Conservation (phyloP, 2,329 filamentous ascomycete genomes). For the Aspergillus aculeatus region DNA sequence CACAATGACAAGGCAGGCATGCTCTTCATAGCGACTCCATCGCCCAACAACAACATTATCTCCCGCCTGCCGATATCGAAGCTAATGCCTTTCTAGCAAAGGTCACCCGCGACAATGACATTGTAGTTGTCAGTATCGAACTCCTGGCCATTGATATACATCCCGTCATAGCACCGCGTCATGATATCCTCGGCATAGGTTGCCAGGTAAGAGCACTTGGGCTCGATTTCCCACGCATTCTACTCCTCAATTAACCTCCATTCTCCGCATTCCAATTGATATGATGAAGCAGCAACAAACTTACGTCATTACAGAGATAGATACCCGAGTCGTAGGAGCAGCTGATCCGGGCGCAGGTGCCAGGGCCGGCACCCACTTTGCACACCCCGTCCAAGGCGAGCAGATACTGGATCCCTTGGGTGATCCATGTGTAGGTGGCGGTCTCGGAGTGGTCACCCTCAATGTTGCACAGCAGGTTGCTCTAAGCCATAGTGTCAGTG, state of each 20-base stretch:
- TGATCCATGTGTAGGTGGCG: not conserved
- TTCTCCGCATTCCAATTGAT: not conserved
- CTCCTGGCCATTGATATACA: conserved; percentile 2
- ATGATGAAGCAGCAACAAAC: not conserved
- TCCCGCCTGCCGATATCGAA: too few species aligned
- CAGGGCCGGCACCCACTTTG: not conserved
- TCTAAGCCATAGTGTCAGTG: not conserved
- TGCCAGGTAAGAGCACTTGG: not conserved
- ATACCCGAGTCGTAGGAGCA: conserved; percentile 1
- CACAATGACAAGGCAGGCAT: too few species aligned
- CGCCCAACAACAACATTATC: too few species aligned
- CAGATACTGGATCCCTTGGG: not conserved
- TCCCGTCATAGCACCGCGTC: not conserved
- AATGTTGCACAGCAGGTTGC: not conserved
- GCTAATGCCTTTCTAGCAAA: not conserved
- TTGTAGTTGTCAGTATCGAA: conserved; percentile 1
- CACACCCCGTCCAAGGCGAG: not conserved
- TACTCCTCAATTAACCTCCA: not conserved
- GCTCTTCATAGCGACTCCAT: too few species aligned
- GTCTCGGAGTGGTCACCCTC: not conserved
- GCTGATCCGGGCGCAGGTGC: not conserved
- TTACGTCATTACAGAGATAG: conserved; percentile 3
- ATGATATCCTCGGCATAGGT: not conserved
- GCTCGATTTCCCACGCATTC: not conserved
- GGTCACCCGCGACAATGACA: not conserved